These are phyloP conservation scores for Trichophyton simii DNA, from an alignment of 2,329 filamentous ascomycete species.

Conservation along the genomic window DNA sequence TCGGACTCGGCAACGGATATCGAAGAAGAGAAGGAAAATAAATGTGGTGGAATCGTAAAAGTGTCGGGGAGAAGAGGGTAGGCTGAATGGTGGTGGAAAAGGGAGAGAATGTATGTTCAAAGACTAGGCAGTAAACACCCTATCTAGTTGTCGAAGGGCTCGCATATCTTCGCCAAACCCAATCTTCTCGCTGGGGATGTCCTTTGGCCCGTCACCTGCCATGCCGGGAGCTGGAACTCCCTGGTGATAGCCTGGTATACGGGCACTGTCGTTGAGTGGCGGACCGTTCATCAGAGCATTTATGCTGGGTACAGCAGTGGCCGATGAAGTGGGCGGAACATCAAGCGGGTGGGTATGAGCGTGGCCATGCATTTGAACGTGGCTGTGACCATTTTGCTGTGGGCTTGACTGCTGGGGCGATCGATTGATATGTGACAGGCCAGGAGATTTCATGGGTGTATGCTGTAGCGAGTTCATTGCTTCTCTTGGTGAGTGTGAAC, in stretches of 20 bases:
- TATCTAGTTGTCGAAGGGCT: constrained; percentile 53
- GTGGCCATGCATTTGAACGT: neutral
- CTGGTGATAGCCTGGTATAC: constrained; percentile 5
- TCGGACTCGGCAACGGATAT: neutral
- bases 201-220: constrained; percentile 31
- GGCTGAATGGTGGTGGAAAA: neutral
- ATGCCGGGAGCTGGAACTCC: neutral
- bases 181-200: constrained; percentile 46
- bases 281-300: constrained; percentile 34
- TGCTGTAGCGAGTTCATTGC: neutral
- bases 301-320: constrained; percentile 43
- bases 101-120: neutral
- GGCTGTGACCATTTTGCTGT: neutral
- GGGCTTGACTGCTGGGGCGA: neutral
- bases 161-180: constrained; percentile 51
- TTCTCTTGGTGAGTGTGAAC: neutral
- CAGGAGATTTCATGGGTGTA: neutral
- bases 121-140: constrained; percentile 32
- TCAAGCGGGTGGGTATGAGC: neutral
- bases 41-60: neutral
- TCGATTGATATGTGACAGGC: neutral
- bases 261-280: constrained; percentile 12
- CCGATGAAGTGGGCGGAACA: constrained; percentile 15
- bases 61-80: neutral
- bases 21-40: neutral